Evolutionary conservation across 1,284 basidiomycete species (phyloP).

Genomic region (Clitocybe nebularis): DNA sequence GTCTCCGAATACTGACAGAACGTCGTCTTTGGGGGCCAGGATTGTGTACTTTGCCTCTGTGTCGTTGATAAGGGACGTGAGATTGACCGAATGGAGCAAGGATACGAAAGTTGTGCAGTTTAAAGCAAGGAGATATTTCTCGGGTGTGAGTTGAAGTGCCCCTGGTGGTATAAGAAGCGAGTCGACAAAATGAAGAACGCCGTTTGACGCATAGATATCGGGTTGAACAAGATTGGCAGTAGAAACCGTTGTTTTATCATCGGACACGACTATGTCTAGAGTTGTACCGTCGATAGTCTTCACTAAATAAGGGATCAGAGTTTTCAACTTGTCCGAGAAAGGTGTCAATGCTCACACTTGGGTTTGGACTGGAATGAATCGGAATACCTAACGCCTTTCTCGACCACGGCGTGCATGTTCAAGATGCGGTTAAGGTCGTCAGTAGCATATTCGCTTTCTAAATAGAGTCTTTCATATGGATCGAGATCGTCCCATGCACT

Average conservation of each 20-base stretch:
- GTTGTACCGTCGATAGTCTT: conserved; percentile 66
- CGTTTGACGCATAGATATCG: conserved; percentile 92
- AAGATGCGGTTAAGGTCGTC: conserved; percentile 78
- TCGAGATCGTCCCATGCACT: conserved; percentile 70
- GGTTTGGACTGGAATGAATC: conserved; percentile 52
- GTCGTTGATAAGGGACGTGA: conserved; percentile 77
- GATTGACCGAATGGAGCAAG: conserved; percentile 77
- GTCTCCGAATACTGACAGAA: conserved; percentile 56
- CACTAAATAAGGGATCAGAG: conserved; percentile 38
- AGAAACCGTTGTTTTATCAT: conserved; percentile 60
- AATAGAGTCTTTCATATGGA: conserved; percentile 73
- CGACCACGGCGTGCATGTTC: conserved; percentile 68
- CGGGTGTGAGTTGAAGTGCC: conserved; percentile 80
- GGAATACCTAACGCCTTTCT: conserved; percentile 58
- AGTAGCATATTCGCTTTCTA: conserved; percentile 81
- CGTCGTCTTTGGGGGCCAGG: conserved; percentile 87
- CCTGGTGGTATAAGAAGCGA: conserved; percentile 77
- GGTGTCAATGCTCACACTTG: conserved; percentile 45
- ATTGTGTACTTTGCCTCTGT: conserved; percentile 73
- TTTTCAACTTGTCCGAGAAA: too few species aligned
- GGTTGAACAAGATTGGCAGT: conserved; percentile 61
- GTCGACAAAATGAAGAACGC: conserved; percentile 89
- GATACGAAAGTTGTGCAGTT: conserved; percentile 92
- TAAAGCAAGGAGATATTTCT: conserved; percentile 87
- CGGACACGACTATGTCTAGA: conserved; percentile 54